Percentiles rank a stretch among this genome's conserved stretches.
Evolutionary conservation across 1,139 yeast genomes (phyloP).

Genomic region (Lodderomyces metapsilosis): DNA sequence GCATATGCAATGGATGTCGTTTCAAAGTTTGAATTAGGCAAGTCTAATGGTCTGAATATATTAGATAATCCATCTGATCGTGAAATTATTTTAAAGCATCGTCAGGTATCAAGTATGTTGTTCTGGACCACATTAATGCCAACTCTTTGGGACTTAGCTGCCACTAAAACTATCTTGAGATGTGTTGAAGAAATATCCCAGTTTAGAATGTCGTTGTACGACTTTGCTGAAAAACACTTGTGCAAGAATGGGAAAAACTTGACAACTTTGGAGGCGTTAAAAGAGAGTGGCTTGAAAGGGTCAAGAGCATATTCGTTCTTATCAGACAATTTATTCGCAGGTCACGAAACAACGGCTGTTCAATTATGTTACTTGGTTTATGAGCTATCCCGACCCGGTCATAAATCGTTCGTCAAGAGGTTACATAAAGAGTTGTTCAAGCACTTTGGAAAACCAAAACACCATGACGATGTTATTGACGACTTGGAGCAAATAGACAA

Average conservation of each 20-base stretch:
- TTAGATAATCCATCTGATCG: conserved; percentile 38
- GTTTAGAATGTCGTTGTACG: conserved; percentile 53
- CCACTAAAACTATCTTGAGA: conserved; percentile 34
- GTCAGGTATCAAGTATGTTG: conserved; percentile 61
- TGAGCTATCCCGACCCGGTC: conserved; percentile 54
- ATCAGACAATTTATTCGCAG: conserved; percentile 54
- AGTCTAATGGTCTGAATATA: conserved; percentile 42
- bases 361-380: conserved; percentile 60
- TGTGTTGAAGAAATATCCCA: conserved; percentile 42
- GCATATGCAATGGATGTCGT: conserved; percentile 75
- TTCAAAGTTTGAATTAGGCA: conserved; percentile 60
- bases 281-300: conserved; percentile 31
- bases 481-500: conserved; percentile 45
- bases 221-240: conserved; percentile 32
- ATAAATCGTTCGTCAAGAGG: conserved; percentile 38
- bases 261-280: conserved; percentile 37
- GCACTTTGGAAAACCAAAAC: conserved; percentile 29
- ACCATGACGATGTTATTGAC: conserved; percentile 23
- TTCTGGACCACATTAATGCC: conserved; percentile 72
- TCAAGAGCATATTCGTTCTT: conserved; percentile 40
- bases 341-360: conserved; percentile 76
- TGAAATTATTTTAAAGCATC: conserved; percentile 46
- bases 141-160: conserved; percentile 49
- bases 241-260: conserved; percentile 21
- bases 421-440: conserved; percentile 43